Percentiles rank a stretch among this genome's conserved stretches.
Conservation (phyloP, 305 asterid genomes). For the Petunia hybrid region DNA sequence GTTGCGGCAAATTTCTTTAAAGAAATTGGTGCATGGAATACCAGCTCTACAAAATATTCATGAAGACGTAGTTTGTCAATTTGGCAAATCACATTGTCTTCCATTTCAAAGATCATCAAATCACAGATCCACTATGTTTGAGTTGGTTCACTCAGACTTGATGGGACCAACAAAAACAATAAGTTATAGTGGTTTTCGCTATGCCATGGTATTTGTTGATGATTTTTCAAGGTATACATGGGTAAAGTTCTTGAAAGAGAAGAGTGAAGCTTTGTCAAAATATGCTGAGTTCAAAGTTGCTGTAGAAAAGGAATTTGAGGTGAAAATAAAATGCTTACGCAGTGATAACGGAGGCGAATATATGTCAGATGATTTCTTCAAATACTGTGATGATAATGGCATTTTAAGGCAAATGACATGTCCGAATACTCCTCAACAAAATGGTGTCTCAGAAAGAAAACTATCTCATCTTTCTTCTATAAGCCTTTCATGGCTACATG, state of each 20-base stretch:
- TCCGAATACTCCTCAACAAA: background rate
- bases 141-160: conserved; percentile 21
- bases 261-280: conserved; percentile 13
- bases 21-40: conserved; percentile 11
- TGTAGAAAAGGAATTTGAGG: background rate
- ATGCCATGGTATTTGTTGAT: conserved; percentile 27
- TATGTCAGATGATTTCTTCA: conserved; percentile 5
- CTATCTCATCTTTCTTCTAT: background rate
- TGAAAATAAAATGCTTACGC: background rate
- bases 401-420: conserved; percentile 22
- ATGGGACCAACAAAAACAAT: conserved; percentile 1
- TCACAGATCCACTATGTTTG: background rate
- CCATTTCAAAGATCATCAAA: conserved; percentile 3
- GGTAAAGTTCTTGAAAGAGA: conserved; percentile 31
- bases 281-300: background rate
- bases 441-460: conserved; percentile 31
- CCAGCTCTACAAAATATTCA: background rate
- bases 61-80: conserved; percentile 21
- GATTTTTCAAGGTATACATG: conserved; percentile 26
- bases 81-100: conserved; percentile 7
- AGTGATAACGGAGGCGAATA: conserved; percentile 28
- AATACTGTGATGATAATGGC: background rate
- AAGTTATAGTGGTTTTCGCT: background rate
- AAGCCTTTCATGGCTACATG: background rate
- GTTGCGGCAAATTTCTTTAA: background rate